Base-by-base conservation (phyloP, 2,329 filamentous ascomycete species). In the Diaporthe citriasiana region DNA sequence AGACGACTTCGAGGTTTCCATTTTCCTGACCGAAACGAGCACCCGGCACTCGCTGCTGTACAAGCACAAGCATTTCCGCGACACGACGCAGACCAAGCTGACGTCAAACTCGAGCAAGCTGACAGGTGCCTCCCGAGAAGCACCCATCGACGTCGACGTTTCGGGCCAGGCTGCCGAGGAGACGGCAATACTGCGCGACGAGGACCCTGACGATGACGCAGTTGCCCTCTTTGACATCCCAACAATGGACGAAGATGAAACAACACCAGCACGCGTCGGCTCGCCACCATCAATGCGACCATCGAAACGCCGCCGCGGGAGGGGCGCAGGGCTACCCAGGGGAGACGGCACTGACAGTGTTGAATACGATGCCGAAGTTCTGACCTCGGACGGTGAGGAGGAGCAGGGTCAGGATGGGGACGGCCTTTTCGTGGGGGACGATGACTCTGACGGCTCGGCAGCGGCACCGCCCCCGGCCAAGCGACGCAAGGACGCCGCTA, bases 1-100 rank as follows among this genome's bases (percentile, higher is more conserved):
- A 97, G 96, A 98, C 83, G 96, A 98, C 78, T 99, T 98, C 81
- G 95, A 98, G 81, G 95, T 98, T 19, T 94, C 95, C 50, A 93
- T 99, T 77, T 98, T 98, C 84, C 87, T 99, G 77, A 97, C 94
- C 59, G 94, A 98, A 82, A 93, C 93, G 10, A 92, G 90, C 69
- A 95, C 93, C 4, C 91, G 95, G 19, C 97, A 98, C 85, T 94
- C 95, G 45, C 86, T 99, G 50, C 88, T 98, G 73, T 93, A 92
- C 72, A 97, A 97, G 82, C 92, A 94, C 79, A 98, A 98, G 84
- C 88, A 90, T 25, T 95, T 95, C 77, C 87, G 89, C 74, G 89
- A 92, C 73, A 90, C 87, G 63, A 82, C 84, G 0, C 86, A 87
- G 72, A 84, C 84, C 1, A 87, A 84, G 78, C 85, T 91, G 55